These are phyloP conservation scores for Colletotrichum higginsianum DNA, from an alignment of 2,329 filamentous ascomycete genomes.

Conservation along the genomic window DNA sequence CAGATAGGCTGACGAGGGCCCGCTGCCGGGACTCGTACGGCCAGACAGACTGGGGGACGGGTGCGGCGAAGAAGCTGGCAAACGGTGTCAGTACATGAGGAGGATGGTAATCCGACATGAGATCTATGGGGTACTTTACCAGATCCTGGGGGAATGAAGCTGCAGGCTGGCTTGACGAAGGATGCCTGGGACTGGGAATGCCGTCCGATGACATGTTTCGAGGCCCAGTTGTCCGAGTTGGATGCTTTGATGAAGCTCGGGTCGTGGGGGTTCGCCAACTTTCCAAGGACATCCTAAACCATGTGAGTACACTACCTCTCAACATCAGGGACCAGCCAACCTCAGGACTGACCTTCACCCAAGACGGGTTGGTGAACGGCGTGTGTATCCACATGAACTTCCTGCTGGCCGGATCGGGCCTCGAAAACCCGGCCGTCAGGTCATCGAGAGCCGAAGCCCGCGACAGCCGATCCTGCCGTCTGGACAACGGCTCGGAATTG, in stretches of 20 bases:
- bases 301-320: neutral
- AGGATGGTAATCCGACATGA: no score
- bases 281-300: constrained; percentile 21
- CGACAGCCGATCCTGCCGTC: constrained; percentile 14
- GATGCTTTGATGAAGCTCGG: constrained; percentile 55
- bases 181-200: constrained; percentile 66
- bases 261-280: constrained; percentile 10
- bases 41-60: constrained; percentile 43
- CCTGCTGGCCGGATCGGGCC: constrained; percentile 54
- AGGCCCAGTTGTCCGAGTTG: constrained; percentile 64
- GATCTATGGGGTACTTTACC: neutral
- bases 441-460: constrained; percentile 47
- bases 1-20: constrained; percentile 51
- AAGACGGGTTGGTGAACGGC: constrained; percentile 70
- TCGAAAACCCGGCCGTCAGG: constrained; percentile 56
- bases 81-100: neutral
- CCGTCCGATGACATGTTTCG: constrained; percentile 63
- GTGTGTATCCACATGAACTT: constrained; percentile 73
- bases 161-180: constrained; percentile 64
- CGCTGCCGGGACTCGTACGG: constrained; percentile 34
- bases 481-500: constrained; percentile 21
- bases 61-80: constrained; percentile 56
- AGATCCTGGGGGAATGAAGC: constrained; percentile 56
- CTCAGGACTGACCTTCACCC: constrained; percentile 65
- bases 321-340: constrained; percentile 3